Base-by-base conservation (phyloP, 139 green algal genomes). In the Spirogloea muscicola region DNA sequence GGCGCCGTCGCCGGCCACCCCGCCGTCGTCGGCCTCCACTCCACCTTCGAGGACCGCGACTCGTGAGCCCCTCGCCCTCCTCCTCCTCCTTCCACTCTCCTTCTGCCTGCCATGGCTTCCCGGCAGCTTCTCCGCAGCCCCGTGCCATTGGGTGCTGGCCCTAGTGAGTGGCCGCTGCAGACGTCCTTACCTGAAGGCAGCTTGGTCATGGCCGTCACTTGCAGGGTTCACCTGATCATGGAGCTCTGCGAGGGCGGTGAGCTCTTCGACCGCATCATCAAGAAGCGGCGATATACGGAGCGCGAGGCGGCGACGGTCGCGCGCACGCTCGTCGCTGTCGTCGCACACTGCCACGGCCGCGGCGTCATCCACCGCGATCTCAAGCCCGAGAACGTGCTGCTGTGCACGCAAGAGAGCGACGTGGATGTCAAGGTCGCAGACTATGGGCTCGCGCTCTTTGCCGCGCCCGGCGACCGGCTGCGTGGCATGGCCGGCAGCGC, bases 351-450 rank as follows among this genome's bases (percentile, higher is more conserved):
- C 76, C 94, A 98, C 84, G 84, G 72, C 46, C 87, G 96, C 72
- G 91, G 91, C n/a, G 92, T 98, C 31, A 91, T 97, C 27, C 93
- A 97, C 81, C 58, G 86, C 0, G 87, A 91, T 72, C 74, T 92
- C 42, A 91, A 91, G 79, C 89, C 87, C 36, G 94, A 99, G 77
- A 99, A 99, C 85, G 97, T 99, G 79, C 81, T 99, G 77, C 87
- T 99, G 31, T 89, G 86, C 3, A 87, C 59, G 79, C 89, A 90
- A 64, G 48, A 61, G 0, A 61, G 82, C 1, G 49, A 88, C 3
- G 71, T 89, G 0, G 62, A 85, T 58, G 83, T 99, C 52, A 96
- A 95, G 83, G 87, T 92, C 55, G 96, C 91, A 13, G 92, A 97
- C 76, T 97, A 97, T 84, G 92, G 92, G 25, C 86, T 96, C 36